Evolutionary conservation across 306 rosid genomes (phyloP), one percentile per base, ranked within the genome.

Genomic region (Neltuma alba): DNA sequence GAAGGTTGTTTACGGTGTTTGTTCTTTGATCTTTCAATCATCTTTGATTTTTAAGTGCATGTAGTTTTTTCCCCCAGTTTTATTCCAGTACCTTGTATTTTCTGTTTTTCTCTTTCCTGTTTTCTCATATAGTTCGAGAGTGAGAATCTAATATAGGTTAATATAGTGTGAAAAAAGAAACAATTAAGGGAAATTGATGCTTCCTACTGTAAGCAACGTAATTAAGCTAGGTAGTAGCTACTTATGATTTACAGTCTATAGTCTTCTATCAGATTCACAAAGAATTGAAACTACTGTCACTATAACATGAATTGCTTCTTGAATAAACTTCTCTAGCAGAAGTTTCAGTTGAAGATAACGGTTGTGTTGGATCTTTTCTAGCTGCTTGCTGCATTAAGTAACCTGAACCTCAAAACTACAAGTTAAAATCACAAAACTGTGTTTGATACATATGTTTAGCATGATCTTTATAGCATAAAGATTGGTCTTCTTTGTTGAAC

Each of bases 391-490:
- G 55, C 3, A 20, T 28, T 23, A 58, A 57, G 60, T 47, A 63
- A 55, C 44, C 61, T 80, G 37, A 18, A 28, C n/a, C 47, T 74
- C 31, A 47, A 77, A 52, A 14, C 67, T 13, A 74, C 34, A 21
- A 30, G 44, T 41, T 52, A 5, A 12, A 45, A 10, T 52, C 60
- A 10, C 13, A 58, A 11, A 58, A 25, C 36, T 13, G 5, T 25
- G 48, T 33, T 66, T 44, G 16, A 6, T n/a, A 40, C 47, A 30
- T 20, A 15, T 69, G 27, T 40, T 18, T 16, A 30, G 81, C 68
- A 13, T 81, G 77, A 28, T 27, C 37, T 70, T 48, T 36, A 61
- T 61, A 31, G 58, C 36, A 50, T 61, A 61, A 57, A 25, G 15
- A 25, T 25, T 11, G 16, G 6, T 57, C 33, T 57, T 23, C 33